phyloP scores from a whole-genome alignment of 2,329 filamentous ascomycete species.

The Ceratocystis colombiana region DNA sequence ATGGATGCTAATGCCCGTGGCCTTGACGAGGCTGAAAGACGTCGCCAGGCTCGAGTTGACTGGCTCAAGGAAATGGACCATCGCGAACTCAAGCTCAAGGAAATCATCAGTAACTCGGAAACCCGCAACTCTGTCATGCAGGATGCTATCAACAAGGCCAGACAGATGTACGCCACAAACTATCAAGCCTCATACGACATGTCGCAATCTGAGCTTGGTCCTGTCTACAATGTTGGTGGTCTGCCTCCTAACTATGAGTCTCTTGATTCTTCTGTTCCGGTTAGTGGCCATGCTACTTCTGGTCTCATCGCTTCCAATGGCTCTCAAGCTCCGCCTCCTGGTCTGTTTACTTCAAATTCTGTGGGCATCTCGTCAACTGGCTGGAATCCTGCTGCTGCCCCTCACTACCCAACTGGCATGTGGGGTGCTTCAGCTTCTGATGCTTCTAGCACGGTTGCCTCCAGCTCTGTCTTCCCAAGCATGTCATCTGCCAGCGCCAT shows the following conservation, averaged over 20 bases:
- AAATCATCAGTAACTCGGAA: slow-evolving; percentile 35
- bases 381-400: slow-evolving; percentile 33
- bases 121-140: slow-evolving; percentile 35
- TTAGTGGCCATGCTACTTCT: slow-evolving; percentile 8
- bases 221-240: slow-evolving; percentile 24
- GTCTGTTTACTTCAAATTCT: slow-evolving; percentile 11
- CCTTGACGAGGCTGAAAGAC: slow-evolving; percentile 52
- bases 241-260: slow-evolving; percentile 15
- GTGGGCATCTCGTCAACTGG: slow-evolving; percentile 23
- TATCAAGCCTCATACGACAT: slow-evolving; percentile 12
- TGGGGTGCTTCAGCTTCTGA: slow-evolving; percentile 30
- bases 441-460: background rate
- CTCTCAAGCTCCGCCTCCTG: slow-evolving; percentile 2
- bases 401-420: slow-evolving; percentile 33
- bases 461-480: background rate
- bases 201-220: slow-evolving; percentile 2
- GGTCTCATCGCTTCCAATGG: slow-evolving; percentile 9
- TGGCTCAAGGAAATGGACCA: slow-evolving; percentile 41
- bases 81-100: slow-evolving; percentile 38
- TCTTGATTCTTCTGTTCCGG: slow-evolving; percentile 1
- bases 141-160: slow-evolving; percentile 34
- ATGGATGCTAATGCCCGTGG: slow-evolving; percentile 57
- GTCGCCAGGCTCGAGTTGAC: slow-evolving; percentile 41
- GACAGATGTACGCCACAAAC: slow-evolving; percentile 31
- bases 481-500: background rate